phyloP scores from a whole-genome alignment of 805 yeast genomes.

The Debaryomyces maramus region DNA sequence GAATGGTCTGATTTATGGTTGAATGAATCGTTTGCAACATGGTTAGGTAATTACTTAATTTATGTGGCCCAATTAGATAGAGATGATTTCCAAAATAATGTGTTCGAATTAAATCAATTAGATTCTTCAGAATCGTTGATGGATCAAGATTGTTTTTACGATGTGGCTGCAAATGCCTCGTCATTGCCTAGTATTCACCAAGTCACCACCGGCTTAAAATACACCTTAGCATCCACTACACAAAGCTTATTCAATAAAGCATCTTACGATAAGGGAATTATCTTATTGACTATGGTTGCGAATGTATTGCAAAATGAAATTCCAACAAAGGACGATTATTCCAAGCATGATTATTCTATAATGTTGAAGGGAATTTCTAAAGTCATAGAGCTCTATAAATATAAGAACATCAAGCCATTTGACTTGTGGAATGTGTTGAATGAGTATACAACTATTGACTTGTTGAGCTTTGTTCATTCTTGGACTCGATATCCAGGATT shows the following conservation, averaged over 20 bases:
- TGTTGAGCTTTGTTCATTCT: slow-evolving; percentile 53
- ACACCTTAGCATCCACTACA: slow-evolving; percentile 18
- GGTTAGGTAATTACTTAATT: slow-evolving; percentile 55
- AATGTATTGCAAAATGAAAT: slow-evolving; percentile 37
- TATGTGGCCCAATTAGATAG: slow-evolving; percentile 16
- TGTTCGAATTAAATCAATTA: slow-evolving; percentile 2
- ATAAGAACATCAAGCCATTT: slow-evolving; percentile 44
- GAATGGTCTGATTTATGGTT: slow-evolving; percentile 72
- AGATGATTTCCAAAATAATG: slow-evolving; percentile 11
- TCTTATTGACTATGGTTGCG: slow-evolving; percentile 53
- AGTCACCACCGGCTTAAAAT: slow-evolving; percentile 20
- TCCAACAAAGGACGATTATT: slow-evolving; percentile 4
- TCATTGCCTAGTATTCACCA: slow-evolving; percentile 35
- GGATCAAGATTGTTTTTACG: slow-evolving; percentile 33
- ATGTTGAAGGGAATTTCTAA: slow-evolving; percentile 35
- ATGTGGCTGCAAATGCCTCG: slow-evolving; percentile 12
- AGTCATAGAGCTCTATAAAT: slow-evolving; percentile 36
- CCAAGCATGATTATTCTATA: slow-evolving; percentile 23
- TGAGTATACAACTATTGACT: slow-evolving; percentile 37
- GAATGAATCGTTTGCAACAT: slow-evolving; percentile 78
- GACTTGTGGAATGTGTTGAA: slow-evolving; percentile 54
- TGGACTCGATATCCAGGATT: slow-evolving; percentile 64
- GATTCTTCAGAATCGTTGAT: slow-evolving; percentile 28
- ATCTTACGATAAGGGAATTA: slow-evolving; percentile 62
- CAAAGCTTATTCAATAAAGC: slow-evolving; percentile 49